A percentile compares a stretch with the other conserved stretches of the same genome.
Conservation (phyloP, 805 yeast genomes). For the Candida ulmi region DNA sequence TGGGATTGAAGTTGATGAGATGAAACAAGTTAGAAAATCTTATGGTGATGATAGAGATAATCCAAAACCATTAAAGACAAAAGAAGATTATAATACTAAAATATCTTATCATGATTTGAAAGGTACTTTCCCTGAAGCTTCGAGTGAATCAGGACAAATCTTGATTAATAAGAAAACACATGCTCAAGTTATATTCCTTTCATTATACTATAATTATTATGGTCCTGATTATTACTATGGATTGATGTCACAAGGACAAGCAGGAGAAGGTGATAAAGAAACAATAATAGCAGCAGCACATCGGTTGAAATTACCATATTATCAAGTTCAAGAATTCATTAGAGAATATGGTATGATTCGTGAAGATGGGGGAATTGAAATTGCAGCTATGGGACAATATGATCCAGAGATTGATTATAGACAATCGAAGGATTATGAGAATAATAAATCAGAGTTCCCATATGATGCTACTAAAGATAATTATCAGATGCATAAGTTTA, state of each 20-base stretch:
- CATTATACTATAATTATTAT: constrained; percentile 57
- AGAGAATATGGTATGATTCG: constrained; percentile 44
- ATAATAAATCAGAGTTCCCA: constrained; percentile 8
- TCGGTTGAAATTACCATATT: constrained; percentile 40
- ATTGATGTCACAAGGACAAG: constrained; percentile 52
- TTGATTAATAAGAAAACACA: constrained; percentile 54
- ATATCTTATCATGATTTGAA: constrained; percentile 57
- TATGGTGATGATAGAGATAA: constrained; percentile 31
- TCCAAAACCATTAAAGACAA: constrained; percentile 14
- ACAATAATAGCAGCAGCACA: constrained; percentile 69
- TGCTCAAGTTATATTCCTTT: constrained; percentile 48
- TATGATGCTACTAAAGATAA: constrained; percentile 16
- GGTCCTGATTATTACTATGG: constrained; percentile 61
- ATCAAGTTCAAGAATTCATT: constrained; percentile 49
- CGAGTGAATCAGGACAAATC: constrained; percentile 68
- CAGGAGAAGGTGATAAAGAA: constrained; percentile 83
- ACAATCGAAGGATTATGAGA: constrained; percentile 12
- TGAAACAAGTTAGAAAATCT: constrained; percentile 21
- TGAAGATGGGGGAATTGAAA: constrained; percentile 31
- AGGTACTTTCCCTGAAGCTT: constrained; percentile 64
- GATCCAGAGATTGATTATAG: constrained; percentile 41
- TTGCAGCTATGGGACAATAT: constrained; percentile 54
- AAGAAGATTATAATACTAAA: constrained; percentile 25
- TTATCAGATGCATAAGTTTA: constrained; percentile 17
- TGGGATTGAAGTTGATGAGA: constrained; percentile 33